Evolutionary conservation across 768 basidiomycete genomes (phyloP).

Genomic region (Suillus alpinus): DNA sequence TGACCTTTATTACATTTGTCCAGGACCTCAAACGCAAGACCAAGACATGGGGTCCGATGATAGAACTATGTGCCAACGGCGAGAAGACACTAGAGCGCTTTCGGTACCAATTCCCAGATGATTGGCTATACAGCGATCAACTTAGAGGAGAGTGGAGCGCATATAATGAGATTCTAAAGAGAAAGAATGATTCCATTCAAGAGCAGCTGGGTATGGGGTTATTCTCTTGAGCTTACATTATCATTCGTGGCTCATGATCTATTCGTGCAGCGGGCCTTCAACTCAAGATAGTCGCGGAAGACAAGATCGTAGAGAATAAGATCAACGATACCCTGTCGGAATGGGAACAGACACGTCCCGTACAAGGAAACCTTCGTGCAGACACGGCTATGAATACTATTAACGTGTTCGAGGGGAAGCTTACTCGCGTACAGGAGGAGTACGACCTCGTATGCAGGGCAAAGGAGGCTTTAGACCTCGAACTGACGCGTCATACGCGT

Average conservation of each 20-base stretch:
- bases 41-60: conserved; percentile 94
- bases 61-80: conserved; percentile 89
- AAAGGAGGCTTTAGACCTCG: conserved; percentile 95
- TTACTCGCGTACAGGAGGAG: conserved; percentile 88
- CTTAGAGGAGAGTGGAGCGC: conserved; percentile 98
- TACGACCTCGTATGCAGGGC: conserved; percentile 94
- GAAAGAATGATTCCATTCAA: conserved; percentile 98
- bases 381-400: conserved; percentile 96
- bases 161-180: conserved; percentile 94
- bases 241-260: conserved; percentile 8
- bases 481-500: conserved; percentile 84
- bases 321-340: conserved; percentile 87
- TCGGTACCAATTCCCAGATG: conserved; percentile 93
- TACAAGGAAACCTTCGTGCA: conserved; percentile 94
- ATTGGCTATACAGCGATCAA: conserved; percentile 99
- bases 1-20: conserved; percentile 98
- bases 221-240: conserved; percentile 6
- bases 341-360: conserved; percentile 95
- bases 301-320: conserved; percentile 96
- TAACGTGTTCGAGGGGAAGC: conserved; percentile 90
- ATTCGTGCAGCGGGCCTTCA: conserved; percentile 79
- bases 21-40: conserved; percentile 98
- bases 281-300: conserved; percentile 98
- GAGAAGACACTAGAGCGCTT: conserved; percentile 98
- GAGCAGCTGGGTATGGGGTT: conserved; percentile 82